Base-by-base conservation (phyloP, 306 rosid species). In the Coriaria nepalensis region DNA sequence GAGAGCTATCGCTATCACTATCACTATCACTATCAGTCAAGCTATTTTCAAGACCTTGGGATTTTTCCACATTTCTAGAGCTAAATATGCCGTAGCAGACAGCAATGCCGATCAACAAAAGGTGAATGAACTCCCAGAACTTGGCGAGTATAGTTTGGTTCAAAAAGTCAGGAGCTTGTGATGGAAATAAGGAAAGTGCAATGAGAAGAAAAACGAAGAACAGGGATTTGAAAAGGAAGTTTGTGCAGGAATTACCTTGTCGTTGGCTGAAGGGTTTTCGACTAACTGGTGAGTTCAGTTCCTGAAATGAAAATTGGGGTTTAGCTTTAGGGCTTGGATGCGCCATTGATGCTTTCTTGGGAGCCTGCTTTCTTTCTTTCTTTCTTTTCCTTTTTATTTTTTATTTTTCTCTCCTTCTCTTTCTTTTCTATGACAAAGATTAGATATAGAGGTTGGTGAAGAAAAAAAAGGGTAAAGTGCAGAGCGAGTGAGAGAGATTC, bases 111-210 rank as follows among this genome's bases (percentile, higher is more conserved):
- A 82, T 63, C 56, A 87, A 68, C 15, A 79, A 65, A 57, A 87
- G 82, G 64, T 82, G 87, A 53, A 82, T 43, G 8, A 87, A 84
- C 73, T 87, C 96, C 94, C 94, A 87, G 42, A 73, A 64, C 71
- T 80, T 87, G 37, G 72, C 63, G 54, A 78, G 55, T 6, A 78
- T 36, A 6, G 82, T 66, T 49, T 77, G 73, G 64, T 58, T 66
- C 59, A 92, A 36, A 65, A 85, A 79, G 0, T 82, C 94, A 33
- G 98, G 98, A 57, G 96, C 87, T 73, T 92, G 78, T 13, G 94
- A 85, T 50, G 96, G 98, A 61, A 92, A 92, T 2, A 82, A 68
- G 10, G 87, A 87, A 4, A 87, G 52, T 59, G 59, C 40, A 47
- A 68, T 10, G 45, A 80, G 4, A 6, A 77, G 48, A 0, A 72